Conservation (phyloP, 306 rosid genomes). For the Inga laurina region DNA sequence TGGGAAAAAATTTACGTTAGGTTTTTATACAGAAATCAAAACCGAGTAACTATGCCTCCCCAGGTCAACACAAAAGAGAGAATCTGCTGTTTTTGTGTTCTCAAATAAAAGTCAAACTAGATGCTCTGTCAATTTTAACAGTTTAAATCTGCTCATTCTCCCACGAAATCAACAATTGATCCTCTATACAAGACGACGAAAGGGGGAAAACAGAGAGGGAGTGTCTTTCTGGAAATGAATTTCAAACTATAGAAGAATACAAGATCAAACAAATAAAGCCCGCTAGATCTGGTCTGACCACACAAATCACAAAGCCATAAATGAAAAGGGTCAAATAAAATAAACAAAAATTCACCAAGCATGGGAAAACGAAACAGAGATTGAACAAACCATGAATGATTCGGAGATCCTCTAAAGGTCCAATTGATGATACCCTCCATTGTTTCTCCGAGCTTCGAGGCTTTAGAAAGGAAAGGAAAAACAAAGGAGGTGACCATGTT, state of each 20-base stretch:
- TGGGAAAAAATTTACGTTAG: background rate
- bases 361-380: background rate
- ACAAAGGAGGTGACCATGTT: background rate
- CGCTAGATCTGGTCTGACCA: background rate
- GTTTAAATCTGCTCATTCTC: background rate
- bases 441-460: background rate
- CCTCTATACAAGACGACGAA: background rate
- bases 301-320: background rate
- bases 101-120: background rate
- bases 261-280: background rate
- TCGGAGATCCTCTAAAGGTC: background rate
- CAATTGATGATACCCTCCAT: conserved; percentile 17
- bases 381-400: conserved; percentile 36
- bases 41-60: background rate
- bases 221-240: background rate
- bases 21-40: background rate
- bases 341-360: background rate
- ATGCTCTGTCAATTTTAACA: conserved; percentile 1
- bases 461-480: background rate
- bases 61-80: background rate
- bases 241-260: background rate
- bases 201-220: background rate
- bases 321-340: background rate
- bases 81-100: background rate
- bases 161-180: background rate